A percentile compares a stretch with the other conserved stretches of the same genome.
phyloP scores from a whole-genome alignment of 1,284 basidiomycete genomes.

The Moesziomyces sp. region DNA sequence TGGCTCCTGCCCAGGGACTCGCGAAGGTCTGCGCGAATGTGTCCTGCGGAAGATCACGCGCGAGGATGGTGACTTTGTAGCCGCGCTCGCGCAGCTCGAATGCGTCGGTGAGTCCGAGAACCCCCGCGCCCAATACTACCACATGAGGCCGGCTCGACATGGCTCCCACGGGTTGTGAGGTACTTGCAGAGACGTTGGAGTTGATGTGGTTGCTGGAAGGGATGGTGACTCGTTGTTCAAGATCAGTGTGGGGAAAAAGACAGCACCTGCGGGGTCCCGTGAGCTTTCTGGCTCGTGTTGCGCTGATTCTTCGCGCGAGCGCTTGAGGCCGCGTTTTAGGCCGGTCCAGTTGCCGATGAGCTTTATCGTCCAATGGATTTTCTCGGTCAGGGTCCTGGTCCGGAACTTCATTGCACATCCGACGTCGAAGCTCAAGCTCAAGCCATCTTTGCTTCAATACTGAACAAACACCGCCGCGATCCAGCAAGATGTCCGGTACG shows the following conservation, averaged over 20 bases:
- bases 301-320: too few species aligned
- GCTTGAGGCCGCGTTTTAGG: too few species aligned
- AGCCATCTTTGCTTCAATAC: neutral
- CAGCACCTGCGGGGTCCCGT: too few species aligned
- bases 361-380: too few species aligned
- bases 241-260: too few species aligned
- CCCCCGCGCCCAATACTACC: constrained; percentile 61
- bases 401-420: too few species aligned
- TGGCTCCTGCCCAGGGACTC: constrained; percentile 79
- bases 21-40: constrained; percentile 74
- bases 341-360: too few species aligned
- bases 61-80: constrained; percentile 74
- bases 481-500: constrained; percentile 7
- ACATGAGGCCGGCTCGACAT: constrained; percentile 11
- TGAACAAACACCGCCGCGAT: neutral
- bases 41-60: constrained; percentile 77
- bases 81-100: constrained; percentile 69
- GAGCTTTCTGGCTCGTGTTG: too few species aligned
- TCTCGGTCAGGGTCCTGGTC: too few species aligned
- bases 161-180: neutral
- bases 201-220: too few species aligned
- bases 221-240: too few species aligned
- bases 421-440: neutral
- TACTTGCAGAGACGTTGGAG: too few species aligned
- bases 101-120: constrained; percentile 70